Evolutionary conservation across 108 stramenopile genomes (phyloP).

Genomic region (Skeletonema tropicum): DNA sequence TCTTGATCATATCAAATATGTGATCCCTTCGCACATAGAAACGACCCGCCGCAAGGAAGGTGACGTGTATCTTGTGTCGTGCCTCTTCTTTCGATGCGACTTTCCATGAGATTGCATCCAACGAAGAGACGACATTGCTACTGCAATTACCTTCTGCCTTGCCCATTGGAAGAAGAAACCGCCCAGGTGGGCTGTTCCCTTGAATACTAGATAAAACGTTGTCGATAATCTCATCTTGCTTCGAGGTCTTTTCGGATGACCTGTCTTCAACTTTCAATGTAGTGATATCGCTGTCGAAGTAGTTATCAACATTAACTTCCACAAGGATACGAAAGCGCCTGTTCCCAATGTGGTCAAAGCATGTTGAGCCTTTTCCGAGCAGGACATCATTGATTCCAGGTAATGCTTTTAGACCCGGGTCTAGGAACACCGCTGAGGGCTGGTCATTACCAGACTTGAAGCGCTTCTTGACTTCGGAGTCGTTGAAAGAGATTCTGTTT

Average conservation of each 20-base stretch:
- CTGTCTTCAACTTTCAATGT: constrained; percentile 3
- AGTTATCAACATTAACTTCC: constrained; percentile 26
- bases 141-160: neutral
- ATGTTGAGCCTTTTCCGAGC: neutral
- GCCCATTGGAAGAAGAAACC: constrained; percentile 20
- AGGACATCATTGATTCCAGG: constrained; percentile 43
- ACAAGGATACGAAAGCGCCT: constrained; percentile 31
- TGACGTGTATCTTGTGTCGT: constrained; percentile 17
- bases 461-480: neutral
- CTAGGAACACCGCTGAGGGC: neutral
- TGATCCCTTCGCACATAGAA: constrained; percentile 3
- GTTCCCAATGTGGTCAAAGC: constrained; percentile 41
- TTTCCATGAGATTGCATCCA: constrained; percentile 9
- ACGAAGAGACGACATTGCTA: too few relatives aligned
- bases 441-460: neutral
- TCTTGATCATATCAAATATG: neutral
- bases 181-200: constrained; percentile 29
- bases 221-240: constrained; percentile 10
- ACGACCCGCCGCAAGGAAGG: constrained; percentile 31
- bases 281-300: constrained; percentile 11
- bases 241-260: neutral
- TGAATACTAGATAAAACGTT: constrained; percentile 18
- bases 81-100: constrained; percentile 16
- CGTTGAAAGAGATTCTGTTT: too few relatives aligned
- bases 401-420: neutral